A percentile compares a stretch with the other conserved stretches of the same genome.
Conservation (phyloP, 1,284 basidiomycete genomes). For the Rhodotorula sp. region DNA sequence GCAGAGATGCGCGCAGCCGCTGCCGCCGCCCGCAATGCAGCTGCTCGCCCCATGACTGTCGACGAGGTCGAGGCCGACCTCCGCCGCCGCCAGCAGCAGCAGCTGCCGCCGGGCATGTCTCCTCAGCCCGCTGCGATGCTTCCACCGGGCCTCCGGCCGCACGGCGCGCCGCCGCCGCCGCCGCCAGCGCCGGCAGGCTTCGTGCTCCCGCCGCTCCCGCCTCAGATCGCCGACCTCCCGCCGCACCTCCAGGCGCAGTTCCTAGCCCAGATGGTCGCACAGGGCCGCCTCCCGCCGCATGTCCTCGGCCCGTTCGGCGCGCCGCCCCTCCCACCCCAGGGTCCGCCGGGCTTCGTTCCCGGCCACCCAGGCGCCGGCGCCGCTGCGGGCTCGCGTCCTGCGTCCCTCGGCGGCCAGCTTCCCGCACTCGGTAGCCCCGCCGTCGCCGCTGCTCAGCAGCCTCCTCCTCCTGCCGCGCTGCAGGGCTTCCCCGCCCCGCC, state of each 20-base stretch:
- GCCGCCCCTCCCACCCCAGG: background rate
- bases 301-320: slow-evolving; percentile 37
- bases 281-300: slow-evolving; percentile 31
- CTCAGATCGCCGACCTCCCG: slow-evolving; percentile 9
- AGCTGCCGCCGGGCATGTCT: slow-evolving; percentile 19
- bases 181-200: slow-evolving; percentile 5
- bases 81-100: slow-evolving; percentile 47
- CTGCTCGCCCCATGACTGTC: slow-evolving; percentile 63
- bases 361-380: background rate
- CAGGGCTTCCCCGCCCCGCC: background rate
- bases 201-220: slow-evolving; percentile 14
- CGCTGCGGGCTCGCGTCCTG: background rate
- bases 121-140: background rate
- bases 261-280: background rate
- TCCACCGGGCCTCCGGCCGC: background rate
- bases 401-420: slow-evolving; percentile 3
- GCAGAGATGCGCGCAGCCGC: slow-evolving; percentile 49
- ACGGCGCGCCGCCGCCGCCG: background rate
- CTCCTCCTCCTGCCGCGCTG: background rate
- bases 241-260: slow-evolving; percentile 19
- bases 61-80: slow-evolving; percentile 95
- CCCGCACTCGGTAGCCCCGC: slow-evolving; percentile 4
- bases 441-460: slow-evolving; percentile 21
- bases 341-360: background rate
- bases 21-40: slow-evolving; percentile 51